Evolutionary conservation across 768 basidiomycete species (phyloP).

Genomic region (Suillus luteus): DNA sequence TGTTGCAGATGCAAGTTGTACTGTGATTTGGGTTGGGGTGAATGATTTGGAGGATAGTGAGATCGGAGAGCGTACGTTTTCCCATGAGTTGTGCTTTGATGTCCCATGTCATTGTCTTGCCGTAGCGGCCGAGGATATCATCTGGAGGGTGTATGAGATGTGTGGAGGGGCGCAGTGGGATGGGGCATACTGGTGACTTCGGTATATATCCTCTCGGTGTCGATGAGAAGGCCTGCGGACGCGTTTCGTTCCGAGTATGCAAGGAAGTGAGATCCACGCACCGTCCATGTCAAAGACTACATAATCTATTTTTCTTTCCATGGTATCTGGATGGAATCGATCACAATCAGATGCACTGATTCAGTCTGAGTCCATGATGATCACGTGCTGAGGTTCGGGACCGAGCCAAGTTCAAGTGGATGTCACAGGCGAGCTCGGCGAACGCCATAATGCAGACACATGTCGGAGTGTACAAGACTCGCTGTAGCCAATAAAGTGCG

Average conservation of each 20-base stretch:
- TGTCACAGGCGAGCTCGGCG: not conserved
- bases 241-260: conserved; percentile 9
- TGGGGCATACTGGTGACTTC: conserved; percentile 67
- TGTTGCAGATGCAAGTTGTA: conserved; percentile 61
- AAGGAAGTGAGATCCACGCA: conserved; percentile 25
- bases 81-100: conserved; percentile 91
- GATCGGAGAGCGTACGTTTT: conserved; percentile 52
- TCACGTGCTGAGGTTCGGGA: not conserved
- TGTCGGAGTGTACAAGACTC: not conserved
- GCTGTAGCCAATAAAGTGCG: not conserved
- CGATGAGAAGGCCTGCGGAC: conserved; percentile 65
- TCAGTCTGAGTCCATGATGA: not conserved
- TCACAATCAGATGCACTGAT: not conserved
- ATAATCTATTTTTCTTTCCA: conserved; percentile 46
- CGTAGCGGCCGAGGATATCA: conserved; percentile 68
- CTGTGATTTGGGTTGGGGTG: conserved; percentile 37
- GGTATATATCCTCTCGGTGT: conserved; percentile 77
- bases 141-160: conserved; percentile 38
- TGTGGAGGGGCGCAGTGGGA: not conserved
- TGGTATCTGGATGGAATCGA: not conserved
- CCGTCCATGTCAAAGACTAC: conserved; percentile 79
- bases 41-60: not conserved
- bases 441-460: not conserved
- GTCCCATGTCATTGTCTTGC: conserved; percentile 83
- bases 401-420: not conserved